Evolutionary conservation across 176 grass and related monocot genomes (phyloP), one percentile per base, ranked within the genome.

Genomic region (Saccharum officinarum): DNA sequence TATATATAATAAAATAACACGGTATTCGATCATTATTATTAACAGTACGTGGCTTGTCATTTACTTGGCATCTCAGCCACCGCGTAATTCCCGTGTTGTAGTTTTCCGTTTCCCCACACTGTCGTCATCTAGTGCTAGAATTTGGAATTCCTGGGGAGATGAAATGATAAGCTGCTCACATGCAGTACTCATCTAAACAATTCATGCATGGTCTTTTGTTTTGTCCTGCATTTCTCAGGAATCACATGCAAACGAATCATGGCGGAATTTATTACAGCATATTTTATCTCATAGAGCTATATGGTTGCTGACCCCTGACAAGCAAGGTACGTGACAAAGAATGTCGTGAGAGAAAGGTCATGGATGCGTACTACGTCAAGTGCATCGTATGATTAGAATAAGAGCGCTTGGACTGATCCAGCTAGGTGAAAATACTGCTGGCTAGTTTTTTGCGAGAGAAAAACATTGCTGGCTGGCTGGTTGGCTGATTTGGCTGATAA

Each of bases 311-410:
- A 67, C 18, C 8, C 26, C 65, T 82, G 46, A 69, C 61, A 76
- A 57, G 30, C 10, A 68, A 17, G 78, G 57, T 75, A 75, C 17
- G 54, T 69, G 86, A 76, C 86, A 82, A 87, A 87, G 86, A 87
- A 87, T 87, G 72, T 77, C 63, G 71, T 64, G 39, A 25, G 37
- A 34, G 55, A 54, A 54, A 74, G 39, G 33, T 71, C 34, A 60
- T 31, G 20, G 33, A 71, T 71, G 47, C 14, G 71, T 82, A 71
- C 47, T 82, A 71, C 47, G 22, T 4, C 18, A 82, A 30, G n/a
- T 57, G 66, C 12, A 57, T 57, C 54, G 20, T 68, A 55, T 69
- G 33, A 66, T 65, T 25, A 8, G 10, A 4, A 54, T 15, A 28
- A 28, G 28, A 28, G 28, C 28, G 28, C 1, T 28, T 28, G 28